A percentile compares a stretch with the other conserved stretches of the same genome.
Conservation (phyloP, 495 filamentous ascomycete genomes). For the Neurospora sp. region DNA sequence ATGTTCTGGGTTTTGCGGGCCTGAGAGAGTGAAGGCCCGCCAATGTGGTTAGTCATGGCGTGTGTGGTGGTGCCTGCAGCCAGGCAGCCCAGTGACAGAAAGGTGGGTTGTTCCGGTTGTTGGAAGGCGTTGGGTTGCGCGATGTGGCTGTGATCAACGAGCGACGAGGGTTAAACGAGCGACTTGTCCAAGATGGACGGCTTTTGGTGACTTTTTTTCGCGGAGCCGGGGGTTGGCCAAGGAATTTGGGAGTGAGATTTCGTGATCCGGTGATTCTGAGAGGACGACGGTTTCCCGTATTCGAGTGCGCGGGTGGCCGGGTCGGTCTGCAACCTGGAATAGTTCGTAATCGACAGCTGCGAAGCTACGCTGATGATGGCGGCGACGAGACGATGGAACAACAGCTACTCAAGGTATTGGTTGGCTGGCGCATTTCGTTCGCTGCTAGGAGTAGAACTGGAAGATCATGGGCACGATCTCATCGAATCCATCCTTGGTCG, state of each 20-base stretch:
- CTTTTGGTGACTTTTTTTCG: not conserved
- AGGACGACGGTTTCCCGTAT: not conserved
- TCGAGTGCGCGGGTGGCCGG: not conserved
- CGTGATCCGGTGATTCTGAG: not conserved
- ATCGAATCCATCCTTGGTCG: not conserved
- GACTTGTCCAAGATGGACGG: not conserved
- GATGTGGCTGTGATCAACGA: not conserved
- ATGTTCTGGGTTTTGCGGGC: conserved; percentile 21
- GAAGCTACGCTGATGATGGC: not conserved
- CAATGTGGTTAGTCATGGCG: conserved; percentile 39
- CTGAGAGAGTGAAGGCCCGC: conserved; percentile 46
- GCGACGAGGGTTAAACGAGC: not conserved
- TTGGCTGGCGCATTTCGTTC: not conserved
- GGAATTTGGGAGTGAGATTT: not conserved
- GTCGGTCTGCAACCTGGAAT: not conserved
- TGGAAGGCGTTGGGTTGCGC: not conserved
- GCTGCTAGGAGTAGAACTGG: too few species aligned
- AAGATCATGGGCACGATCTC: not conserved
- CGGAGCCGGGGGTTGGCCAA: not conserved
- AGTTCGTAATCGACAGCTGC: not conserved
- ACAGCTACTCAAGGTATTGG: not conserved
- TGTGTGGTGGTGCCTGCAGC: conserved; percentile 22
- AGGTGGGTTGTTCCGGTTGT: not conserved
- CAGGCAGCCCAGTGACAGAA: conserved; percentile 4
- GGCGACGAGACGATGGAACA: not conserved